Conservation (phyloP, 2,329 filamentous ascomycete species). For the Didymellaceae sp. region DNA sequence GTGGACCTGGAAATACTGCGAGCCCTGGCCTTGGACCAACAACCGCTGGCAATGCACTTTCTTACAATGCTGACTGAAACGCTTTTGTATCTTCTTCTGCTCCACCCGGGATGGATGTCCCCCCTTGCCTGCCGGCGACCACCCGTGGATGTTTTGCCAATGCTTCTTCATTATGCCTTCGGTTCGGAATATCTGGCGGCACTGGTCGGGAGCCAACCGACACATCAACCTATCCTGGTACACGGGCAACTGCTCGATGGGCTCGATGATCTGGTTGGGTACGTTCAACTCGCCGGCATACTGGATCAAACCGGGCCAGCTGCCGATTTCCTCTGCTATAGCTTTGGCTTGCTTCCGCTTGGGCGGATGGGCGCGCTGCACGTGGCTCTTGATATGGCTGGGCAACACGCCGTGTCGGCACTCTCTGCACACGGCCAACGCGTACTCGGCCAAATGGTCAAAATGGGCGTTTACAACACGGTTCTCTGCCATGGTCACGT, state of each 20-base stretch:
- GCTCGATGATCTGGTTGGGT: constrained; percentile 1
- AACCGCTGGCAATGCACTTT: background rate
- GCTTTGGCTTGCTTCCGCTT: background rate
- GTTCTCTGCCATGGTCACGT: too few relatives aligned
- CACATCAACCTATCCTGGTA: constrained; percentile 10
- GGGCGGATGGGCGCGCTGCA: background rate
- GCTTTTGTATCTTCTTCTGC: constrained; percentile 5
- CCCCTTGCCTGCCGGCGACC: constrained; percentile 1
- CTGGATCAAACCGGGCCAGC: constrained; percentile 9
- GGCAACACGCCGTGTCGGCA: background rate
- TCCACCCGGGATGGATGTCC: constrained; percentile 5
- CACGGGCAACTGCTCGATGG: constrained; percentile 11
- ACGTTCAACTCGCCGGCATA: constrained; percentile 17
- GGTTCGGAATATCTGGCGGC: constrained; percentile 4
- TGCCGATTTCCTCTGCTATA: background rate
- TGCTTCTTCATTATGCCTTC: constrained; percentile 6
- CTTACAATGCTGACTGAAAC: constrained; percentile 2
- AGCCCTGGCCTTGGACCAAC: background rate
- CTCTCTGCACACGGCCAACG: background rate
- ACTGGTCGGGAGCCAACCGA: background rate
- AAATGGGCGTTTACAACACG: background rate
- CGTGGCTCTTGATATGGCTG: too few relatives aligned
- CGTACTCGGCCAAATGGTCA: background rate
- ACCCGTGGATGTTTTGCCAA: constrained; percentile 1
- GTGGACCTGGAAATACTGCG: background rate